Evolutionary conservation across 2,329 filamentous ascomycete species (phyloP), one percentile per base, ranked within the genome.

Genomic region (Calycina herbarum): DNA sequence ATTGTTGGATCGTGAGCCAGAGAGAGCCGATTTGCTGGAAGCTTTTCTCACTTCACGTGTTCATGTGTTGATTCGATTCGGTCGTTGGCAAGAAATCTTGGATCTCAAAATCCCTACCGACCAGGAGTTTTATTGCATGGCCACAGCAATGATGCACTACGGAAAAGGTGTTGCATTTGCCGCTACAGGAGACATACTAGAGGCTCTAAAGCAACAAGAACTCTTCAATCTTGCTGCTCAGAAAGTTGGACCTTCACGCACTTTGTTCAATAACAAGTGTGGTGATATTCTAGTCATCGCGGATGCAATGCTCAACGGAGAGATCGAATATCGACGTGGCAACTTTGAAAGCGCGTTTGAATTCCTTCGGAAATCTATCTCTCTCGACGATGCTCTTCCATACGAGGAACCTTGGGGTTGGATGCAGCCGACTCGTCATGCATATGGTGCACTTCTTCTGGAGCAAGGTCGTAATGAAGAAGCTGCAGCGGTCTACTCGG

Each of bases 21-120:
- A 89, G 0, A 93, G 94, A 90, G 89, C 90, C 0, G 89, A 93
- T 75, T 93, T 89, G 86, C 79, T 93, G 0, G 91, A 94, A 76
- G 84, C 85, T 1, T 93, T 92, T 69, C 77, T 90, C 3, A 83
- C 85, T 1, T 86, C 92, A 75, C 83, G 87, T 3, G 79, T 89
- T 1, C 91, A 94, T 74, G 87, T 88, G 0, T 79, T 91, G 17
- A 82, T 94, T 57, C 86, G 91, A 0, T 94, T 94, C 70, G 91
- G 91, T 0, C 80, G 79, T 17, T 94, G 91, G 91, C 73, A 86
- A 0, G 88, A 92, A 0, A 80, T 93, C 27, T 77, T 90, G 8
- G 76, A 78, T 0, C 76, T 91, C 0, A 66, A 78, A 0, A 67
- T 91, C 0, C 90, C 89, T 0, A 63, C 75, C 0, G 89, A 94